A percentile compares a stretch with the other conserved stretches of the same genome.
These are phyloP conservation scores for Salix arbutifolia DNA, from an alignment of 345 rosid genomes.

Conservation along the genomic window DNA sequence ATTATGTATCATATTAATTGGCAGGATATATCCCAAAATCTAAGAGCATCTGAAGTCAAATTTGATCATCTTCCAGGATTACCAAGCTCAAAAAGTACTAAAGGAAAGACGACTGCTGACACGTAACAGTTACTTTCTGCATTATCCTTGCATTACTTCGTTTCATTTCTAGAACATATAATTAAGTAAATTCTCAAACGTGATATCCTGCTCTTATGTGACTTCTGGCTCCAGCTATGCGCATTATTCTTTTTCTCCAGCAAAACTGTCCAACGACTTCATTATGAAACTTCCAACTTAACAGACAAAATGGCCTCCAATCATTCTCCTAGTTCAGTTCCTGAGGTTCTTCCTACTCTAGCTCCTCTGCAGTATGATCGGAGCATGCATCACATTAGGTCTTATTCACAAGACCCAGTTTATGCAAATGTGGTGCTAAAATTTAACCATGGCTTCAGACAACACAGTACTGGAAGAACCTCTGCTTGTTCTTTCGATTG, in stretches of 20 bases:
- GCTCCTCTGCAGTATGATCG: constrained; percentile 30
- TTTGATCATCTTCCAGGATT: constrained; percentile 35
- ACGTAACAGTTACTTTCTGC: constrained; percentile 33
- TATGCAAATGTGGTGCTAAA: not conserved
- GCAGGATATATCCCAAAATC: constrained; percentile 49
- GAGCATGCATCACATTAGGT: constrained; percentile 6
- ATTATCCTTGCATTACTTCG: not conserved
- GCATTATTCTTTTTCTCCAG: constrained; percentile 54
- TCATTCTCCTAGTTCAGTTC: constrained; percentile 51
- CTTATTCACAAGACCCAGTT: constrained; percentile 9
- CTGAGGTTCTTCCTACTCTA: constrained; percentile 43
- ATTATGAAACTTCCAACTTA: constrained; percentile 42
- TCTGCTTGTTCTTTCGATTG: constrained; percentile 1
- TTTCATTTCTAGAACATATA: not conserved
- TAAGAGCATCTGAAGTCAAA: constrained; percentile 37
- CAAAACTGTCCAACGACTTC: constrained; percentile 40
- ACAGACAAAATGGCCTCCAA: constrained; percentile 17
- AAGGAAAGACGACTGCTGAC: constrained; percentile 35
- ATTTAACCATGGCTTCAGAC: constrained; percentile 1
- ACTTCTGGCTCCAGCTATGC: constrained; percentile 37
- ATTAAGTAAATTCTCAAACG: constrained; percentile 10
- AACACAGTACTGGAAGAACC: constrained; percentile 11
- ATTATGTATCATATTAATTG: not conserved
- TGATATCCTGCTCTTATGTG: constrained; percentile 18
- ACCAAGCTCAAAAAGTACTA: constrained; percentile 22